A percentile compares a stretch with the other conserved stretches of the same genome.
Conservation (phyloP, 148 eudicot genomes). For the Linanthus parryae region DNA sequence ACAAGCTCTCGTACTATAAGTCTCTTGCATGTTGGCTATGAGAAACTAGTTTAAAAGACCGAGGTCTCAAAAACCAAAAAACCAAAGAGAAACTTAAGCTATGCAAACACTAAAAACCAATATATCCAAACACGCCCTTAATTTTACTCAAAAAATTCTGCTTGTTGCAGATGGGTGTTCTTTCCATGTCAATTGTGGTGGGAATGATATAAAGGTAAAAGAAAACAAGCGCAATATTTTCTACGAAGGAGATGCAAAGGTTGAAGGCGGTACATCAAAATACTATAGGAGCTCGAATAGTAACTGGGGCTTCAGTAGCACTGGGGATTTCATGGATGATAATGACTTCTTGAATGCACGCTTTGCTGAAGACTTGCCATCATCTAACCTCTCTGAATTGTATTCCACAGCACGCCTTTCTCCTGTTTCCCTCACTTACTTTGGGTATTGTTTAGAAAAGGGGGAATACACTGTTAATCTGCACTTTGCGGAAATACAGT, state of each 20-base stretch:
- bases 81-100: no score
- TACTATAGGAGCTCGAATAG: conserved; percentile 19
- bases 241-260: conserved; percentile 61
- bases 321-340: conserved; percentile 73
- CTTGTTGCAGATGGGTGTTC: conserved; percentile 58
- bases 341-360: conserved; percentile 28
- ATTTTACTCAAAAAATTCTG: neutral
- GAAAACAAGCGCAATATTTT: conserved; percentile 25
- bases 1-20: neutral
- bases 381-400: conserved; percentile 20
- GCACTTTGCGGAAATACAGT: conserved; percentile 32
- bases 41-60: no score
- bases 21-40: no score
- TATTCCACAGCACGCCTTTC: conserved; percentile 58
- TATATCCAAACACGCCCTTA: no score
- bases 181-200: conserved; percentile 65
- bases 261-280: conserved; percentile 46
- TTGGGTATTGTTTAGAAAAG: conserved; percentile 23
- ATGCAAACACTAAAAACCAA: no score
- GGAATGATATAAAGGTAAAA: conserved; percentile 31
- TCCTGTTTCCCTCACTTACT: no score
- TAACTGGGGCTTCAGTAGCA: conserved; percentile 73
- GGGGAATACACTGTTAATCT: conserved; percentile 28
- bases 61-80: no score
- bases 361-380: conserved; percentile 8